Evolutionary conservation across 2,329 filamentous ascomycete genomes (phyloP).

Genomic region (Ophioceras dolichostomum): DNA sequence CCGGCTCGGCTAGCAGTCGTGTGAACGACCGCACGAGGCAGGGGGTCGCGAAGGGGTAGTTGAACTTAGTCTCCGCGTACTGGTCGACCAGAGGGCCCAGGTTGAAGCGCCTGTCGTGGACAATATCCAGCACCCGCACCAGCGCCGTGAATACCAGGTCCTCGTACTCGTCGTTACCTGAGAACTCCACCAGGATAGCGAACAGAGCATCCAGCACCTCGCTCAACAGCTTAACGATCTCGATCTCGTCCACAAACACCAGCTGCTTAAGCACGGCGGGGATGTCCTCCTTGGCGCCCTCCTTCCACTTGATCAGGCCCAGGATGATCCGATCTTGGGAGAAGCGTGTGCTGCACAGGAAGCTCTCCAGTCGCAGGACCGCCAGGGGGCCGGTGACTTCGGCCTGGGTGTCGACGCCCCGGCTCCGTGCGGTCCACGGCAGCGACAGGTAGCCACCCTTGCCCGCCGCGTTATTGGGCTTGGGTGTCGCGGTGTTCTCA

Average conservation of each 20-base stretch:
- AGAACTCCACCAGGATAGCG: slow-evolving; percentile 77
- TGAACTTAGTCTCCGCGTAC: slow-evolving; percentile 80
- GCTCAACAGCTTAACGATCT: slow-evolving; percentile 86
- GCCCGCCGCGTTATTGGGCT: slow-evolving; percentile 32
- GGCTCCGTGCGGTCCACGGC: slow-evolving; percentile 62
- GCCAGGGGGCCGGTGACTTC: slow-evolving; percentile 73
- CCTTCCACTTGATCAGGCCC: slow-evolving; percentile 76
- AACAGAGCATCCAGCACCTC: slow-evolving; percentile 89
- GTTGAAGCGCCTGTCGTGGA: slow-evolving; percentile 89
- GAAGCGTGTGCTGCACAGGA: slow-evolving; percentile 86
- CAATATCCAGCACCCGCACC: slow-evolving; percentile 82
- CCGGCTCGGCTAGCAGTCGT: slow-evolving; percentile 68
- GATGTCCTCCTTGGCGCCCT: slow-evolving; percentile 59
- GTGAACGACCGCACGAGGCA: slow-evolving; percentile 81
- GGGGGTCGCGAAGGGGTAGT: slow-evolving; percentile 84
- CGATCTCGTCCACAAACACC: slow-evolving; percentile 90
- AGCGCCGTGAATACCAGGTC: slow-evolving; percentile 85
- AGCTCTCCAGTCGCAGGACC: slow-evolving; percentile 67
- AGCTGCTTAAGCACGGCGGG: slow-evolving; percentile 67
- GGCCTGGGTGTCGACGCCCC: slow-evolving; percentile 49
- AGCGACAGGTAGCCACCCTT: slow-evolving; percentile 79
- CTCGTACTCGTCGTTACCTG: slow-evolving; percentile 85
- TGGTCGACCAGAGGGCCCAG: slow-evolving; percentile 81
- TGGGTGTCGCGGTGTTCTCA: slow-evolving; percentile 66
- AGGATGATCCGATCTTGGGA: slow-evolving; percentile 85